Evolutionary conservation across 805 yeast species (phyloP), one percentile per base, ranked within the genome.

Genomic region (Komagataella pastoris): DNA sequence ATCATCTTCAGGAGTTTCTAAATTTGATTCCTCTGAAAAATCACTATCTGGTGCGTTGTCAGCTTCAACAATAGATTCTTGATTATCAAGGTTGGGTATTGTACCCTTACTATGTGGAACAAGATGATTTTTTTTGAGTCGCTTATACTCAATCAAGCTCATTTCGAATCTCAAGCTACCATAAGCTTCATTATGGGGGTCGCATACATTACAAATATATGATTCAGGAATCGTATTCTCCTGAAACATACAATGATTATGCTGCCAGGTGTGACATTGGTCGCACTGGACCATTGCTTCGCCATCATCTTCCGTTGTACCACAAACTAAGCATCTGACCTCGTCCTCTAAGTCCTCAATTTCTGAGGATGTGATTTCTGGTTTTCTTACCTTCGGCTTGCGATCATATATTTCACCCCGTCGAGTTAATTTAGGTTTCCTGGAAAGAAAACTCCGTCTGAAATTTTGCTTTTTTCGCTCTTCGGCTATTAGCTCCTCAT

Each of bases 221-320:
- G 59, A 55, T 8, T 73, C 66, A 3, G 85, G 84, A 1, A 74
- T 61, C 30, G 59, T 60, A 36, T 67, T 63, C 7, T 67, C 61
- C 47, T 73, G 79, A 23, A 82, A 74, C 76, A 82, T 71, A 63
- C 90, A 84, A 51, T 61, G 66, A 36, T 77, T 75, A 59, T 84
- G 90, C 60, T 84, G 89, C 89, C 89, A 84, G 2, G 88, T 76
- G 47, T 72, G 64, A 60, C 90, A 84, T 6, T 65, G 57, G 24
- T 80, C 87, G 64, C 90, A 84, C 58, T 79, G 80, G 24, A 83
- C 74, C 85, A 82, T 81, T 10, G 69, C 70, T 12, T 85, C 80
- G 1, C 64, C 62, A 54, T 79, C 81, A 17, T 66, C 72, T 52
- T 77, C 78, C 18, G 71, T 76, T 1, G 85, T 69, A 2, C 83